phyloP scores from a whole-genome alignment of 768 basidiomycete species.

The Lepiota brunneoincarnata region DNA sequence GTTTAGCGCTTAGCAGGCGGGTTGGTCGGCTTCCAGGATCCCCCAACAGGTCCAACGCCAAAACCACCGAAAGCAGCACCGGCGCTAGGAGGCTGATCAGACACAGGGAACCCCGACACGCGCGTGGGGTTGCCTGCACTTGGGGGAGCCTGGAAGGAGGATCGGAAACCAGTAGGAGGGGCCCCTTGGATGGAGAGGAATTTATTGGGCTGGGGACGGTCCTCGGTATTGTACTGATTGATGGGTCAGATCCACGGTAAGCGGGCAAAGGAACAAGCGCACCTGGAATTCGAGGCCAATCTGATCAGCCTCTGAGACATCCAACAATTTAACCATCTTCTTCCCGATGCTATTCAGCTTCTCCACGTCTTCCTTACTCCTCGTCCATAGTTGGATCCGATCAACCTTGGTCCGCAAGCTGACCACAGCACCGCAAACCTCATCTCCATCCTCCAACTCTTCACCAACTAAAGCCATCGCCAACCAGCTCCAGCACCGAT shows the following conservation, averaged over 20 bases:
- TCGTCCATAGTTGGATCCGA: conserved; percentile 89
- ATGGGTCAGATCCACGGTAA: conserved; percentile 18
- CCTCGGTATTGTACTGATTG: conserved; percentile 80
- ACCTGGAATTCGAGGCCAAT: conserved; percentile 93
- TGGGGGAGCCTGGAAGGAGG: conserved; percentile 49
- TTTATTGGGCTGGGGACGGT: conserved; percentile 76
- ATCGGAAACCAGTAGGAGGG: conserved; percentile 64
- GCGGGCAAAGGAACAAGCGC: conserved; percentile 18
- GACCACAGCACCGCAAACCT: conserved; percentile 85
- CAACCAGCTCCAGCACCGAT: conserved; percentile 88
- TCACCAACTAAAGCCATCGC: conserved; percentile 91
- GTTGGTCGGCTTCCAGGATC: conserved; percentile 23
- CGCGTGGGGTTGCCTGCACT: conserved; percentile 23
- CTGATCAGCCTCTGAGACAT: conserved; percentile 78
- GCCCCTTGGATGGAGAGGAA: conserved; percentile 77
- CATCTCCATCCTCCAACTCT: conserved; percentile 68
- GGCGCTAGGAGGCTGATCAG: conserved; percentile 20
- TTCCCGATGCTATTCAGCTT: conserved; percentile 82
- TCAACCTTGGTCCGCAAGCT: conserved; percentile 85
- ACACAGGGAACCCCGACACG: conserved; percentile 15
- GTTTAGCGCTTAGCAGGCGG: conserved; percentile 5
- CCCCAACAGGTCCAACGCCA: conserved; percentile 22
- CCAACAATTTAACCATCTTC: conserved; percentile 78
- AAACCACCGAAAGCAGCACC: conserved; percentile 32
- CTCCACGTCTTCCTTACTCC: conserved; percentile 83